phyloP scores from a whole-genome alignment of 371 early-diverging fungal species.

The Syncephalastrum sp. region DNA sequence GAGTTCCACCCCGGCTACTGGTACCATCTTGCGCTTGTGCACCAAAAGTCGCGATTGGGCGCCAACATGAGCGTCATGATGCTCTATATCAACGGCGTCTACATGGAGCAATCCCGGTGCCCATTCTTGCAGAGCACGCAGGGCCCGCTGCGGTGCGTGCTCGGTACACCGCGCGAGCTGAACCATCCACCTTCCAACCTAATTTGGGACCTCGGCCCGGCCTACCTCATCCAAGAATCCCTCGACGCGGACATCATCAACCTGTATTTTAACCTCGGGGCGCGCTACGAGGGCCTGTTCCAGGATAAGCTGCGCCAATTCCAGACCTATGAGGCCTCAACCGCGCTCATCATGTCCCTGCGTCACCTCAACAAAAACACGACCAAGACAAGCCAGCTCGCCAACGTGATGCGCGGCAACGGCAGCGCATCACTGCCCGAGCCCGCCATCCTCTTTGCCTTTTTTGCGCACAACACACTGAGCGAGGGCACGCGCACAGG shows the following conservation, averaged over 20 bases:
- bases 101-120: slow-evolving; percentile 58
- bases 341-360: slow-evolving; percentile 53
- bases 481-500: slow-evolving; percentile 45
- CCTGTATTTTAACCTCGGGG: slow-evolving; percentile 63
- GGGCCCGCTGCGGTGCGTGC: slow-evolving; percentile 32
- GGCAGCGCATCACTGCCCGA: slow-evolving; percentile 53
- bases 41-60: slow-evolving; percentile 58
- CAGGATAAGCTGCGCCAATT: slow-evolving; percentile 69
- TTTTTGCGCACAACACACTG: slow-evolving; percentile 60
- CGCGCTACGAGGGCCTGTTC: slow-evolving; percentile 64
- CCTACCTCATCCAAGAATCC: slow-evolving; percentile 60
- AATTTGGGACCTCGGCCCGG: slow-evolving; percentile 71
- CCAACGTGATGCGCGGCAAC: slow-evolving; percentile 55
- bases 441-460: slow-evolving; percentile 64
- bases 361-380: slow-evolving; percentile 39
- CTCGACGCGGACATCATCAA: slow-evolving; percentile 61
- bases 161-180: slow-evolving; percentile 42
- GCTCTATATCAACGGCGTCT: slow-evolving; percentile 65
- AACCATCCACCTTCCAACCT: slow-evolving; percentile 19
- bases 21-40: slow-evolving; percentile 74
- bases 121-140: slow-evolving; percentile 56
- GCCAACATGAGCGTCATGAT: slow-evolving; percentile 55
- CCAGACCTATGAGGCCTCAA: slow-evolving; percentile 68
- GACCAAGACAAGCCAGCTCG: slow-evolving; percentile 39
- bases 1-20: slow-evolving; percentile 63